phyloP scores from a whole-genome alignment of 805 yeast genomes.

The Saccharomyces paradoxus region DNA sequence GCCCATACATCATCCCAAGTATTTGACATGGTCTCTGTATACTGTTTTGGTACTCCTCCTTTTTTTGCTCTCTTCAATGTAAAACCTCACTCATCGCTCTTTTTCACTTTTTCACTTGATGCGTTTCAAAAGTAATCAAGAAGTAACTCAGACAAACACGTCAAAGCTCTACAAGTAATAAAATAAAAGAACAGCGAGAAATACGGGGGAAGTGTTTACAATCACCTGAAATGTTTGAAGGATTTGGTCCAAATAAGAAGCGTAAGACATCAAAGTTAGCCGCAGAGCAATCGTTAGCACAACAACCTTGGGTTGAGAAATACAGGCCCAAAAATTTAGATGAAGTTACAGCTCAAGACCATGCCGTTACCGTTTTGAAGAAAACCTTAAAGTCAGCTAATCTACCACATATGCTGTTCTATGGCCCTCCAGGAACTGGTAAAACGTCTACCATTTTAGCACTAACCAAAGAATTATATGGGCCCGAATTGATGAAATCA shows the following conservation, averaged over 20 bases:
- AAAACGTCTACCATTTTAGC: conserved; percentile 85
- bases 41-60: background rate
- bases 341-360: conserved; percentile 88
- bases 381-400: conserved; percentile 73
- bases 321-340: conserved; percentile 81
- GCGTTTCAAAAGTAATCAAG: background rate
- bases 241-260: conserved; percentile 22
- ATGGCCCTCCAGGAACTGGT: conserved; percentile 94
- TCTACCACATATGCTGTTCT: conserved; percentile 84
- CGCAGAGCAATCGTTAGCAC: conserved; percentile 19
- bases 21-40: conserved; percentile 3
- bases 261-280: conserved; percentile 16
- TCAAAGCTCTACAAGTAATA: background rate
- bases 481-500: conserved; percentile 56
- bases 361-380: conserved; percentile 75
- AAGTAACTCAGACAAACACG: background rate
- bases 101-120: background rate
- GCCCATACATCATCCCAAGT: conserved; percentile 21
- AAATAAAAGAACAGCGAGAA: background rate
- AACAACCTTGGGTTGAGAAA: conserved; percentile 88
- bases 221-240: conserved; percentile 11
- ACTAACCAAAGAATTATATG: conserved; percentile 69
- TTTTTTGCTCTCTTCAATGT: background rate
- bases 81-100: background rate
- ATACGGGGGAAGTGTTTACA: background rate